phyloP scores from a whole-genome alignment of 441 rosid genomes.

The Sinapis alba region DNA sequence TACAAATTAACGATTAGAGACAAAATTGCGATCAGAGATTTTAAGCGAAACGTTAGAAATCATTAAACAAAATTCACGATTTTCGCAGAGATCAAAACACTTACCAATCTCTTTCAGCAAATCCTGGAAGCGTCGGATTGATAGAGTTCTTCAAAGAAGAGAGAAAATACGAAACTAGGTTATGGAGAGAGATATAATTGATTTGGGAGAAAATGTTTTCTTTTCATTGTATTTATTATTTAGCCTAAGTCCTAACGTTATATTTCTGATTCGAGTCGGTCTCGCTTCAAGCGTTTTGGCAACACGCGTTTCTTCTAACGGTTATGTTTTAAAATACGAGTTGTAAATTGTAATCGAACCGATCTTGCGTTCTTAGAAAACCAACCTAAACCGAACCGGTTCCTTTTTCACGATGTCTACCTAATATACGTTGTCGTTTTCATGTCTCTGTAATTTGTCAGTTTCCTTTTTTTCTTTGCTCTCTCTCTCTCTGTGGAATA shows the following conservation, averaged over 20 bases:
- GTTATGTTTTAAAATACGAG: neutral
- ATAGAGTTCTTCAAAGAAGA: neutral
- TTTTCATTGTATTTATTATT: neutral
- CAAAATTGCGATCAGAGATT: neutral
- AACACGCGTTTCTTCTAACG: neutral
- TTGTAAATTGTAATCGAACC: neutral
- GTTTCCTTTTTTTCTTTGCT: constrained; percentile 11
- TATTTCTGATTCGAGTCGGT: neutral
- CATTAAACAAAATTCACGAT: neutral
- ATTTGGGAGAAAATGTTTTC: neutral
- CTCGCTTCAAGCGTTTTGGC: neutral
- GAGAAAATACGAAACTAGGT: neutral
- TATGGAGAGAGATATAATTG: neutral
- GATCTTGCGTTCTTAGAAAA: too few relatives aligned
- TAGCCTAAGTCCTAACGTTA: too few relatives aligned
- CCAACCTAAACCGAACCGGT: neutral
- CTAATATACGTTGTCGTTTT: neutral
- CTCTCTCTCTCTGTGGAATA: constrained; percentile 1
- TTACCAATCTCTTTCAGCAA: neutral
- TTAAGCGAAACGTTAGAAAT: neutral
- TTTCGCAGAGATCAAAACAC: neutral
- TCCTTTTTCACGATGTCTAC: neutral
- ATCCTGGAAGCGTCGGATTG: neutral
- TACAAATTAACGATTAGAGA: neutral
- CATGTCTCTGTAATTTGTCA: neutral